Evolutionary conservation across 352 stramenopile species (phyloP).

Genomic region (Vaucheria bursata): DNA sequence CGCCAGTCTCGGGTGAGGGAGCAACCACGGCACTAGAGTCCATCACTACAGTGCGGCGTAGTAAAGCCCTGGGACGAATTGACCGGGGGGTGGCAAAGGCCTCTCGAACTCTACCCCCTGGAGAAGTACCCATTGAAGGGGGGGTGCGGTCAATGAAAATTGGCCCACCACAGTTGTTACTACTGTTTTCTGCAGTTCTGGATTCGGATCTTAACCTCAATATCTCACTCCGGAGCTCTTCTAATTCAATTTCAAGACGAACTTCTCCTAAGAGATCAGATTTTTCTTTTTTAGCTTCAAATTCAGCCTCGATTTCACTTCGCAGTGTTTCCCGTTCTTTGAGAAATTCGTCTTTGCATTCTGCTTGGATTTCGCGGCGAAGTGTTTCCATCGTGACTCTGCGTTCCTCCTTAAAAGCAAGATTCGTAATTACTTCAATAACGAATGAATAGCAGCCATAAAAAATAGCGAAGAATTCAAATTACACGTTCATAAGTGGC

Average conservation of each 20-base stretch:
- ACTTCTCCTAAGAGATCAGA: not conserved
- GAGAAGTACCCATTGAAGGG: not conserved
- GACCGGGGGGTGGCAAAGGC: not conserved
- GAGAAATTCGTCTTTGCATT: not conserved
- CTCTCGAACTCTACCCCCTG: not conserved
- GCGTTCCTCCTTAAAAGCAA: not conserved
- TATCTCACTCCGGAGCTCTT: not conserved
- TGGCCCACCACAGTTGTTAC: too few relatives aligned
- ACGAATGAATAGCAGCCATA: too few relatives aligned
- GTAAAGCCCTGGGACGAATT: not conserved
- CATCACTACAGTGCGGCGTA: too few relatives aligned
- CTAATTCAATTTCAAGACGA: constrained; percentile 2
- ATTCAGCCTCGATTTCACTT: not conserved
- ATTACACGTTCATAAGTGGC: too few relatives aligned
- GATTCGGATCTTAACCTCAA: too few relatives aligned
- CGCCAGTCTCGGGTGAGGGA: too few relatives aligned
- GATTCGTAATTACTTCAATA: too few relatives aligned
- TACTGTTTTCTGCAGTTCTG: not conserved
- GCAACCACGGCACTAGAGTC: too few relatives aligned
- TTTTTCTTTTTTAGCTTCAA: not conserved
- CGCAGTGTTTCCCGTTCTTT: not conserved
- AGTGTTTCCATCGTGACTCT: not conserved
- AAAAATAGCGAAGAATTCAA: too few relatives aligned
- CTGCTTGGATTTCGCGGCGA: not conserved
- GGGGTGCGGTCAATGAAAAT: too few relatives aligned